Evolutionary conservation across 2,329 filamentous ascomycete genomes (phyloP).

Genomic region (Monosporascus sp.): DNA sequence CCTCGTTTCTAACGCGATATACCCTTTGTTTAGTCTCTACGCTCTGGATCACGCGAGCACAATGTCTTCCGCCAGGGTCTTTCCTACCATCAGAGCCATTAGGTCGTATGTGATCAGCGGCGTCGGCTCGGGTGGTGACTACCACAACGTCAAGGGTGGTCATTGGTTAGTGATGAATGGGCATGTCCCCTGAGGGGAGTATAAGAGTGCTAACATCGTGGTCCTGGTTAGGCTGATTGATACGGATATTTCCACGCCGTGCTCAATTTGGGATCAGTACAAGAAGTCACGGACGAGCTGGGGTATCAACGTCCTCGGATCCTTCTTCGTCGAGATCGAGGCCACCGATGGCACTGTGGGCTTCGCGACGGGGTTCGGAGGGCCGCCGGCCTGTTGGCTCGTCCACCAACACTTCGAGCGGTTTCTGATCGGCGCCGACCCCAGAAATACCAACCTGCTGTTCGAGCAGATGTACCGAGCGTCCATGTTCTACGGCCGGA

Average conservation of each 20-base stretch:
- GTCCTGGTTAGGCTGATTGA: constrained; percentile 75
- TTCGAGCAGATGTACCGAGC: constrained; percentile 96
- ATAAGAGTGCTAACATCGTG: constrained; percentile 16
- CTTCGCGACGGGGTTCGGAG: constrained; percentile 90
- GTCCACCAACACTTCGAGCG: constrained; percentile 90
- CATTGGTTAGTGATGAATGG: constrained; percentile 49
- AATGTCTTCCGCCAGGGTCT: constrained; percentile 50
- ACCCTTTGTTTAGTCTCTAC: neutral
- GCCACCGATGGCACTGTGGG: constrained; percentile 87
- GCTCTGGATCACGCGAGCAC: neutral
- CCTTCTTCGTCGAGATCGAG: constrained; percentile 87
- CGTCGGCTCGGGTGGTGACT: constrained; percentile 63
- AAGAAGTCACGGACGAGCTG: constrained; percentile 82
- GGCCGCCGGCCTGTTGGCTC: constrained; percentile 89
- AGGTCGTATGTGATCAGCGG: constrained; percentile 68
- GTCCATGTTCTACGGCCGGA: constrained; percentile 95
- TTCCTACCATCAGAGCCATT: constrained; percentile 72
- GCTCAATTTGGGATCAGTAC: constrained; percentile 85
- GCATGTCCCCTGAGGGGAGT: neutral
- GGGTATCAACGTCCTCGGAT: constrained; percentile 93
- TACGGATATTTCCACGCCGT: constrained; percentile 86
- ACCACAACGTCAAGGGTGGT: constrained; percentile 82
- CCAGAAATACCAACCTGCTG: constrained; percentile 82
- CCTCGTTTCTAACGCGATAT: neutral
- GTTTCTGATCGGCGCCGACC: constrained; percentile 84